Evolutionary conservation across 1,284 basidiomycete species (phyloP).

Genomic region (Trametes pubescens): DNA sequence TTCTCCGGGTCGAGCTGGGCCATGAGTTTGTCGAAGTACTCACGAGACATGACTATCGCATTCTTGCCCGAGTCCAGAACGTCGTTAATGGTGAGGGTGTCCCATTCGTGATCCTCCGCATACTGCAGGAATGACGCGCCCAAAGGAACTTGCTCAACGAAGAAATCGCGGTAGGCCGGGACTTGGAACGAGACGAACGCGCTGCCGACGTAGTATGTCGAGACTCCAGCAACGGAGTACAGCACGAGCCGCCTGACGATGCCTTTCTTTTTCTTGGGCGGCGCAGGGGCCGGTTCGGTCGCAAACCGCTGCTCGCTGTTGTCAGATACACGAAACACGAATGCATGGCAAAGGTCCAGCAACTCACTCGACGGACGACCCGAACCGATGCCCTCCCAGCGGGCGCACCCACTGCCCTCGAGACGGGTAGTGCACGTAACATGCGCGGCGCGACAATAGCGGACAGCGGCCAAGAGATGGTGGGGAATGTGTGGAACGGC

Average conservation of each 20-base stretch:
- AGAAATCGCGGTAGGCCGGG: constrained; percentile 81
- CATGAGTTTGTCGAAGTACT: constrained; percentile 34
- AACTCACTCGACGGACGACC: constrained; percentile 62
- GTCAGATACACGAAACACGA: constrained; percentile 21
- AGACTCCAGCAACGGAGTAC: constrained; percentile 68
- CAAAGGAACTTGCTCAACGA: constrained; percentile 80
- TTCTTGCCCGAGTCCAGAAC: constrained; percentile 65
- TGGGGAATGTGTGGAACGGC: constrained; percentile 33
- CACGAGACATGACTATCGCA: constrained; percentile 47
- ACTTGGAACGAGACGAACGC: constrained; percentile 78
- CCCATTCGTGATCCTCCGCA: constrained; percentile 82
- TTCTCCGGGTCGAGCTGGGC: constrained; percentile 46
- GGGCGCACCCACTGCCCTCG: constrained; percentile 57
- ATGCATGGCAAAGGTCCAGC: neutral
- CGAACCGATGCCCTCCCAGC: constrained; percentile 55
- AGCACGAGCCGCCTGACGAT: constrained; percentile 62
- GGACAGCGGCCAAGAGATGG: constrained; percentile 35
- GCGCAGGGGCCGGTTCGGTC: constrained; percentile 54
- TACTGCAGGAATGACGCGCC: constrained; percentile 83
- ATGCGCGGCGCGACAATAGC: constrained; percentile 48
- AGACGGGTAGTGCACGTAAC: constrained; percentile 66
- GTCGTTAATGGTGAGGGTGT: constrained; percentile 69
- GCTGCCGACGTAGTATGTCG: constrained; percentile 84
- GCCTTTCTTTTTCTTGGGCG: constrained; percentile 60
- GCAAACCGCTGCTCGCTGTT: constrained; percentile 57